Percentiles rank a stretch among this genome's conserved stretches.
phyloP scores from a whole-genome alignment of 2,329 filamentous ascomycete species.

The Aureobasidium leucospermi region DNA sequence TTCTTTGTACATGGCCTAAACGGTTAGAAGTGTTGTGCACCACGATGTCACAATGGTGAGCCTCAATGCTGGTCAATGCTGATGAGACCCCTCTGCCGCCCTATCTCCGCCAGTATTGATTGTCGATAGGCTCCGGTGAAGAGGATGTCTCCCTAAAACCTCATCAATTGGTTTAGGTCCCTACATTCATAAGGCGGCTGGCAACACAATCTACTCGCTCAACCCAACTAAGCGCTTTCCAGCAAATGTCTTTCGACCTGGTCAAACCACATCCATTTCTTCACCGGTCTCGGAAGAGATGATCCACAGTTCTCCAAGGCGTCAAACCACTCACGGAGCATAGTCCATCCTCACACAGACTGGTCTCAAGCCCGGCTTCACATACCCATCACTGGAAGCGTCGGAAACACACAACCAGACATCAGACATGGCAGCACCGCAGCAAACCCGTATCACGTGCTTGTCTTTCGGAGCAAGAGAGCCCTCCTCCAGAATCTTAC shows the following conservation, averaged over 20 bases:
- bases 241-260: background rate
- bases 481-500: background rate
- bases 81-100: background rate
- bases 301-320: background rate
- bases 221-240: background rate
- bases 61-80: background rate
- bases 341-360: background rate
- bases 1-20: too few relatives aligned
- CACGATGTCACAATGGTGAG: too few relatives aligned
- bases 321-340: background rate
- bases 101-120: too few relatives aligned
- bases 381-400: background rate
- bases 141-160: background rate
- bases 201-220: background rate
- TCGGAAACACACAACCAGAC: background rate
- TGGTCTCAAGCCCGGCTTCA: background rate
- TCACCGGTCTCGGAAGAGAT: background rate
- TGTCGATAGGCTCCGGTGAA: background rate
- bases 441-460: background rate
- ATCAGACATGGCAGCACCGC: background rate
- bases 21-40: too few relatives aligned
- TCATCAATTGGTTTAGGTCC: background rate
- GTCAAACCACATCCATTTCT: background rate
- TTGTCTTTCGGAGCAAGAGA: background rate
- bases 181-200: background rate